Evolutionary conservation across 805 yeast genomes (phyloP).

Genomic region (Limtongia smithiae): DNA sequence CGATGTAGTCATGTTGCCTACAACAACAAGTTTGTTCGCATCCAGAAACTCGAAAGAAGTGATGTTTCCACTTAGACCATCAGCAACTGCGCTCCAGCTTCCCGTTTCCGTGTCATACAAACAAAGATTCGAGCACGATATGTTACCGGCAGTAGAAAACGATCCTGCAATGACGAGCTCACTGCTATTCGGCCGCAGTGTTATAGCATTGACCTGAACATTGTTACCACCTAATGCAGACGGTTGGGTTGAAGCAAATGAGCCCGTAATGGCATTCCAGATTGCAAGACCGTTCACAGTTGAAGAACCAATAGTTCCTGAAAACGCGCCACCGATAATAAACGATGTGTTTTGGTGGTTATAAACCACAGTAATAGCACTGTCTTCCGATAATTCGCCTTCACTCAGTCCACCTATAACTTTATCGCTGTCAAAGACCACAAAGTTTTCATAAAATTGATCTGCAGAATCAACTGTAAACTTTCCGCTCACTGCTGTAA

Average conservation of each 20-base stretch:
- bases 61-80: conserved; percentile 50
- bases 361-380: conserved; percentile 32
- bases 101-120: conserved; percentile 53
- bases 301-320: conserved; percentile 27
- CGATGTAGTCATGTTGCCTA: conserved; percentile 53
- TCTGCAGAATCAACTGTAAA: conserved; percentile 37
- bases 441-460: conserved; percentile 33
- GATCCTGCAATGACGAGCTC: conserved; percentile 69
- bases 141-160: conserved; percentile 56
- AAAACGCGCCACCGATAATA: conserved; percentile 38
- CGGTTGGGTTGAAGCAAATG: conserved; percentile 49
- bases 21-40: conserved; percentile 41
- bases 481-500: conserved; percentile 57
- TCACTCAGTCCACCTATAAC: conserved; percentile 30
- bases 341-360: conserved; percentile 30
- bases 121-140: conserved; percentile 62
- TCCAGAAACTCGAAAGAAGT: conserved; percentile 51
- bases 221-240: conserved; percentile 42
- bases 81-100: conserved; percentile 50
- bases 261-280: conserved; percentile 47
- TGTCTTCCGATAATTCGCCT: conserved; percentile 19
- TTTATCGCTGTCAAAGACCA: conserved; percentile 34
- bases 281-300: conserved; percentile 48
- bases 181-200: conserved; percentile 42
- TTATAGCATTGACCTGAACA: conserved; percentile 42